Evolutionary conservation across 1,284 basidiomycete genomes (phyloP).

Genomic region (Boletus semigastroideus): DNA sequence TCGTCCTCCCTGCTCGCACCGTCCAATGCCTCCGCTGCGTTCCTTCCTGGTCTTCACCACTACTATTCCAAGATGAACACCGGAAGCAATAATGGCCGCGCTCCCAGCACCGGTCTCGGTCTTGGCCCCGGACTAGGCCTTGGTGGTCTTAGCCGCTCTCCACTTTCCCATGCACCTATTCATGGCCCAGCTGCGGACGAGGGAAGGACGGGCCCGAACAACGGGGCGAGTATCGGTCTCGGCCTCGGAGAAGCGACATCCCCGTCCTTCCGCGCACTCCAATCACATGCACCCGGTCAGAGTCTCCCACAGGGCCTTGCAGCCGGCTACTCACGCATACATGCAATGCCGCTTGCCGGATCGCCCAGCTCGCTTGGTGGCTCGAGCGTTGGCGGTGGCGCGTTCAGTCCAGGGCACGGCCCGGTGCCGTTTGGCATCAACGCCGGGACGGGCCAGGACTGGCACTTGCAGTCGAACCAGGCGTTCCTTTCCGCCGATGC

Average conservation of each 20-base stretch:
- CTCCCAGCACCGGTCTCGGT: slow-evolving; percentile 20
- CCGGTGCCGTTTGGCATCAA: slow-evolving; percentile 33
- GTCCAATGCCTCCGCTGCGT: slow-evolving; percentile 76
- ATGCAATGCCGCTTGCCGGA: slow-evolving; percentile 61
- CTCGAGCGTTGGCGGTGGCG: slow-evolving; percentile 28
- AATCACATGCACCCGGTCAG: slow-evolving; percentile 81
- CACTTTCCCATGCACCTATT: slow-evolving; percentile 28
- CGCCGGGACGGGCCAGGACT: slow-evolving; percentile 27
- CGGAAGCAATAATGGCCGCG: slow-evolving; percentile 18
- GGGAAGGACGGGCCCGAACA: slow-evolving; percentile 31
- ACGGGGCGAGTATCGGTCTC: slow-evolving; percentile 23
- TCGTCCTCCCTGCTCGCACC: slow-evolving; percentile 50
- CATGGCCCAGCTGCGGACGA: slow-evolving; percentile 36
- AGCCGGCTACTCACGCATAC: slow-evolving; percentile 82
- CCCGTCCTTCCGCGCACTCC: slow-evolving; percentile 66
- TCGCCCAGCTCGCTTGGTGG: slow-evolving; percentile 33
- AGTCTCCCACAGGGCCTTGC: slow-evolving; percentile 86
- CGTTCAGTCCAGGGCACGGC: slow-evolving; percentile 34
- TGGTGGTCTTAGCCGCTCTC: slow-evolving; percentile 30
- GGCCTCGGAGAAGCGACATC: slow-evolving; percentile 45
- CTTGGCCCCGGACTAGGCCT: slow-evolving; percentile 28
- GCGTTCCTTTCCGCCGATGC: slow-evolving; percentile 16
- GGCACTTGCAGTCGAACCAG: slow-evolving; percentile 33
- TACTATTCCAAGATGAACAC: slow-evolving; percentile 55
- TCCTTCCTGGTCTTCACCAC: slow-evolving; percentile 65